Base-by-base conservation (phyloP, 352 stramenopile species). In the Globisporangium megalacanthum region DNA sequence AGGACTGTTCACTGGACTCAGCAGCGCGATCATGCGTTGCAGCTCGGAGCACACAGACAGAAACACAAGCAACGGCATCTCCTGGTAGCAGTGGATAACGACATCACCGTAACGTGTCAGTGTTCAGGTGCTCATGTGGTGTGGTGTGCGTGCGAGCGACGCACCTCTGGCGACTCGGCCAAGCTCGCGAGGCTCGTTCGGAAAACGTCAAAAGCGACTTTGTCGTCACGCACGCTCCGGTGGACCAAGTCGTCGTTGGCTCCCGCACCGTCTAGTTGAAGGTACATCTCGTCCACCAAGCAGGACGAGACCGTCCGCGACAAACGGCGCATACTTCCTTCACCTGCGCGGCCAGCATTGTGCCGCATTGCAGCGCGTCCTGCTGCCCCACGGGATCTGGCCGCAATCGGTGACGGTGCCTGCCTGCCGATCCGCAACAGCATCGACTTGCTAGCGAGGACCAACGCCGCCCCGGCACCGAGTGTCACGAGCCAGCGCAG, bases 21-120 rank as follows among this genome's bases (percentile, higher is more conserved):
- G 45, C 7, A 61, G 17, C 45, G 35, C 47, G 47, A 55, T 5
- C 44, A 65, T 49, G 14, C 10, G 41, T 36, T 61, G 52, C 13
- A 65, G 14, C 54, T 65, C 52, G 4, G 52, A 60, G 47, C 59
- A 65, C 13, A 61, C 59, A 6, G 22, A 51, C 25, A 61, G 14
- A 20, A 65, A 65, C n/a, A 65, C 20, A 7, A 65, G 52, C 29
- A 61, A 14, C n/a, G 59, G 42, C 4, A 65, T 9, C 33, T 63
- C 57, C 57, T 63, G 37, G 22, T 6, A 37, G 1, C 13, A 47
- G 25, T 25, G 9, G 15, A 29, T 6, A 20, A 17, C 35, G 11
- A 14, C 7, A 29, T 14, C 17, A 22, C 25, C 25, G 25, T 29
- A 47, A 17, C 11, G 41, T 17, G 36, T 53, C 42, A 61, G 17